phyloP scores from a whole-genome alignment of 169 alveolate species.

The Plasmodium reichenowi region DNA sequence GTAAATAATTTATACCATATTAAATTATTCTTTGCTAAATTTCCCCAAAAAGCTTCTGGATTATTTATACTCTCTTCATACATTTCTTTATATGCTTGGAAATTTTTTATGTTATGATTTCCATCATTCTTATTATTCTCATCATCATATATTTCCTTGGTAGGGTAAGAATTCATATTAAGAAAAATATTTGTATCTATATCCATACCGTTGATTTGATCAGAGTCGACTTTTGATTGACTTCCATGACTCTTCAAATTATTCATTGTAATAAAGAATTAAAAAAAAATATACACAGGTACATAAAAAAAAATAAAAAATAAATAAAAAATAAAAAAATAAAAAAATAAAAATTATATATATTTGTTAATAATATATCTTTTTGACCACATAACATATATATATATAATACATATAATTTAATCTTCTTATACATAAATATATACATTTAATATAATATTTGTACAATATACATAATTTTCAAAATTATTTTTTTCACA shows the following conservation, averaged over 20 bases:
- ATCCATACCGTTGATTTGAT: constrained; percentile 31
- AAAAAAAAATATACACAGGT: too few relatives aligned
- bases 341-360: too few relatives aligned
- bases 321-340: too few relatives aligned
- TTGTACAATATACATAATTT: too few relatives aligned
- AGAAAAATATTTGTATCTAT: constrained; percentile 61
- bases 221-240: constrained; percentile 34
- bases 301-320: too few relatives aligned
- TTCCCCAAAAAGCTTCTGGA: constrained; percentile 86
- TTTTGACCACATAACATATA: too few relatives aligned
- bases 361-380: background rate
- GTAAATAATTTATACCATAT: constrained; percentile 80
- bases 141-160: constrained; percentile 29
- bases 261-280: constrained; percentile 31
- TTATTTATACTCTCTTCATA: constrained; percentile 79
- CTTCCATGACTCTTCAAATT: constrained; percentile 20
- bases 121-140: constrained; percentile 30
- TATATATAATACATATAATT: too few relatives aligned
- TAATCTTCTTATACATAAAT: too few relatives aligned
- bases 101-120: constrained; percentile 38
- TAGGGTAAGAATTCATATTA: constrained; percentile 39
- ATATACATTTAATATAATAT: too few relatives aligned
- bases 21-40: constrained; percentile 73
- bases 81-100: constrained; percentile 78
- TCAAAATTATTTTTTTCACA: too few relatives aligned